Conservation (phyloP, 1,284 basidiomycete genomes). For the Ustilago shanxiensis region DNA sequence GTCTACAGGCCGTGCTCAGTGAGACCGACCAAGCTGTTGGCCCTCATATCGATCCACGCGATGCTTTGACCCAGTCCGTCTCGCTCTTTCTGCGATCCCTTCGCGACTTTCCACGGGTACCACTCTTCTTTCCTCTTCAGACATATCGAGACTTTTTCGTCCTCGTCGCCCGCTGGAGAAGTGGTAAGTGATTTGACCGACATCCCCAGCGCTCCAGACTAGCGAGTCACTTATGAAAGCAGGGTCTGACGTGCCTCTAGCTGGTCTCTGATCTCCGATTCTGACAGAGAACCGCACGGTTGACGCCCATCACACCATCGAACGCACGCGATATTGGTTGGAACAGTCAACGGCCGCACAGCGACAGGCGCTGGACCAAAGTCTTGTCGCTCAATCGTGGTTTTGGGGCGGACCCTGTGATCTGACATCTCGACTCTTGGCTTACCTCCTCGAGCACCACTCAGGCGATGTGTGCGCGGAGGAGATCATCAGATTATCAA, state of each 20-base stretch:
- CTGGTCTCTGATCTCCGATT: too few species aligned
- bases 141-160: conserved; percentile 29
- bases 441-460: neutral
- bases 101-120: conserved; percentile 14
- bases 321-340: conserved; percentile 19
- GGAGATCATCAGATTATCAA: neutral
- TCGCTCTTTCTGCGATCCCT: conserved; percentile 25
- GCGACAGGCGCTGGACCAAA: conserved; percentile 9
- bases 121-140: conserved; percentile 15
- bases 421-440: conserved; percentile 12
- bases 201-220: too few species aligned
- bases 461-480: neutral
- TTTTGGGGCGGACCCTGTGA: conserved; percentile 13
- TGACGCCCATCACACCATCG: conserved; percentile 35
- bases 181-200: conserved; percentile 13
- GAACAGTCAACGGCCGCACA: conserved; percentile 11
- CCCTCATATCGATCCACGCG: neutral
- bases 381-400: neutral
- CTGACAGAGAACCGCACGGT: conserved; percentile 11
- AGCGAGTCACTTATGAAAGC: too few species aligned
- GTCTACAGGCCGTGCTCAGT: conserved; percentile 18
- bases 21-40: neutral
- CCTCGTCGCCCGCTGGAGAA: conserved; percentile 25
- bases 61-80: conserved; percentile 9
- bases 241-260: too few species aligned